Evolutionary conservation across 2,329 filamentous ascomycete genomes (phyloP), one percentile per base, ranked within the genome.

Genomic region (Aspergillus pseudonomiae): DNA sequence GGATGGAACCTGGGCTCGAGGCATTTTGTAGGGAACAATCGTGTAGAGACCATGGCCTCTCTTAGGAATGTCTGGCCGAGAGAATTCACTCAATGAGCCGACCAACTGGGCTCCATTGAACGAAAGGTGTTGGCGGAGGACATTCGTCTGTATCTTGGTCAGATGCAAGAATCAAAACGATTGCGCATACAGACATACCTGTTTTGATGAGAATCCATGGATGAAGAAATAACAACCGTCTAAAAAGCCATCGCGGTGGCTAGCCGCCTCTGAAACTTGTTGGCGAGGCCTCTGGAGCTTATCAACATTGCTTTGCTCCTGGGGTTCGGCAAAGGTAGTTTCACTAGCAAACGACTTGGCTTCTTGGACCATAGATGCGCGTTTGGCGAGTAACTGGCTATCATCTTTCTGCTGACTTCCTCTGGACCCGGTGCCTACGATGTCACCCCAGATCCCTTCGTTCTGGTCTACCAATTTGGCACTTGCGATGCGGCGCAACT

Each of bases 391-490:
- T 60, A 62, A 61, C 26, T 46, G 48, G 57, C 57, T 65, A 65
- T 71, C 62, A 50, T 70, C 55, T 63, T 59, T 66, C 55, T 63
- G 74, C 63, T 69, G 71, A 59, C 70, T 73, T 55, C 71, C 74
- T 46, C 65, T 64, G 36, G 74, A 67, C 2, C 75, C 77, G 19
- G 70, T 72, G 61, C 88, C 88, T 28, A 95, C 85, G 63, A 99
- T 96, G 71, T 96, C 92, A 6, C 90, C 90, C 94, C 94, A 98
- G n/a, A 98, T 85, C 32, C 88, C 89, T 70, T 94, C 89, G 68
- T 89, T 90, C 72, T 97, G 93, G 57, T 85, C 91, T 63, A 85
- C 89, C 36, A 98, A 81, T 75, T 93, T 94, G 73, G 90, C 89
- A 77, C 94, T 97, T 26, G 94, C 91, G 6, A 92, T 93, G 71